Percentiles rank a stretch among this genome's conserved stretches.
Conservation (phyloP, 306 rosid species). For the Prunus kanzakura region DNA sequence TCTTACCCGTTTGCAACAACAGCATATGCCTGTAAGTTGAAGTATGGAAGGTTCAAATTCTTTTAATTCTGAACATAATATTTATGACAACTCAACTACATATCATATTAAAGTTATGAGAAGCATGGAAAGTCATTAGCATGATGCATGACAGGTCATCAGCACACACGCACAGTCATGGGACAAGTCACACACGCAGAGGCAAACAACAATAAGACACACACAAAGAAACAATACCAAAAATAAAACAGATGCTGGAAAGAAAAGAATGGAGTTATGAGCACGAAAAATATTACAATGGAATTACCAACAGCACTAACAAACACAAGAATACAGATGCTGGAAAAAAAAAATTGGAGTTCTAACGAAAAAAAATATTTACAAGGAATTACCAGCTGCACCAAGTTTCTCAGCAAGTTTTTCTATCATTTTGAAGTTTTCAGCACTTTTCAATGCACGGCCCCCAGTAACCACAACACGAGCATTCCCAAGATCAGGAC, state of each 20-base stretch:
- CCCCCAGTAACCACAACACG: conserved; percentile 81
- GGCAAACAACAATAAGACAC: background rate
- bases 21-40: background rate
- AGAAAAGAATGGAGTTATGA: background rate
- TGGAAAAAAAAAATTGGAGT: background rate
- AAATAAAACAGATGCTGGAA: background rate
- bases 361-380: background rate
- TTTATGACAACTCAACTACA: background rate
- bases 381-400: conserved; percentile 67
- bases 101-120: background rate
- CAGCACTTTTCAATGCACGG: conserved; percentile 82
- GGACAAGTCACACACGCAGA: background rate
- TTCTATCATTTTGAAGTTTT: conserved; percentile 91
- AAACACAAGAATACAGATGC: background rate
- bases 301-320: conserved; percentile 81
- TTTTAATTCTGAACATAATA: background rate
- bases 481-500: conserved; percentile 95
- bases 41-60: background rate
- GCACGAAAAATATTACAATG: conserved; percentile 3
- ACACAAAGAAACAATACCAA: background rate
- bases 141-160: background rate
- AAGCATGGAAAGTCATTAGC: background rate
- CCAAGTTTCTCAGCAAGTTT: conserved; percentile 84
- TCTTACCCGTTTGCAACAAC: conserved; percentile 1
- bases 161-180: background rate